Evolutionary conservation across 192 early-diverging fungal species (phyloP).

Genomic region (Backusella morwellensis): DNA sequence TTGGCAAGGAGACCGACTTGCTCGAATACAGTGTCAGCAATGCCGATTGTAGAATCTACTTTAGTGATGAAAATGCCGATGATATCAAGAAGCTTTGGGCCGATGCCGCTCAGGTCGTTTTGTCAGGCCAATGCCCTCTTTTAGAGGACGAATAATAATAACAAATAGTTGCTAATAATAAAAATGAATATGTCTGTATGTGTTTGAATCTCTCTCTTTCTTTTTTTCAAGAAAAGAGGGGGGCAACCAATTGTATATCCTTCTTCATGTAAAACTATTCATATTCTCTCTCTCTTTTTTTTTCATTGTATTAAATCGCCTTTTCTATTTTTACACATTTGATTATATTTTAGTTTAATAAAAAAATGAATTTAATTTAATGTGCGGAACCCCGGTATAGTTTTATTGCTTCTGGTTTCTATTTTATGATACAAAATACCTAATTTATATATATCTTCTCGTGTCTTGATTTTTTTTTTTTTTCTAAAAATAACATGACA

Average conservation of each 20-base stretch:
- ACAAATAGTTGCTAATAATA: background rate
- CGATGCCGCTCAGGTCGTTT: slow-evolving; percentile 21
- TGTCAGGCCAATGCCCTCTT: slow-evolving; percentile 25
- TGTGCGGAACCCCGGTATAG: too few relatives aligned
- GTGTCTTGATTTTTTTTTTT: too few relatives aligned
- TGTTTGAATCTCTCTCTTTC: background rate
- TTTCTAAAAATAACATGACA: too few relatives aligned
- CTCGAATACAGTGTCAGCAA: slow-evolving; percentile 32
- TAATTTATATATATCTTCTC: too few relatives aligned
- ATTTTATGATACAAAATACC: too few relatives aligned
- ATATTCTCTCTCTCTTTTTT: too few relatives aligned
- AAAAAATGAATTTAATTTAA: too few relatives aligned
- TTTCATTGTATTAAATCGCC: too few relatives aligned
- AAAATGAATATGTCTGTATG: background rate
- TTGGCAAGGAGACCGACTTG: slow-evolving; percentile 19
- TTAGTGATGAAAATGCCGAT: slow-evolving; percentile 29
- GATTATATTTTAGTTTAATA: too few relatives aligned
- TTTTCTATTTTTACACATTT: too few relatives aligned
- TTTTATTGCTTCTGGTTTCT: too few relatives aligned
- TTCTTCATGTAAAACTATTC: background rate
- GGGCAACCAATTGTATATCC: background rate
- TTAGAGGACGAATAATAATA: slow-evolving; percentile 5
- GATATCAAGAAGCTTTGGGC: slow-evolving; percentile 30
- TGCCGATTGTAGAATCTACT: slow-evolving; percentile 34
- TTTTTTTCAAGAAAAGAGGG: too few relatives aligned